Percentiles rank a stretch among this genome's conserved stretches.
These are phyloP conservation scores for Colletotrichum eleusines DNA, from an alignment of 2,329 filamentous ascomycete species.

Conservation along the genomic window DNA sequence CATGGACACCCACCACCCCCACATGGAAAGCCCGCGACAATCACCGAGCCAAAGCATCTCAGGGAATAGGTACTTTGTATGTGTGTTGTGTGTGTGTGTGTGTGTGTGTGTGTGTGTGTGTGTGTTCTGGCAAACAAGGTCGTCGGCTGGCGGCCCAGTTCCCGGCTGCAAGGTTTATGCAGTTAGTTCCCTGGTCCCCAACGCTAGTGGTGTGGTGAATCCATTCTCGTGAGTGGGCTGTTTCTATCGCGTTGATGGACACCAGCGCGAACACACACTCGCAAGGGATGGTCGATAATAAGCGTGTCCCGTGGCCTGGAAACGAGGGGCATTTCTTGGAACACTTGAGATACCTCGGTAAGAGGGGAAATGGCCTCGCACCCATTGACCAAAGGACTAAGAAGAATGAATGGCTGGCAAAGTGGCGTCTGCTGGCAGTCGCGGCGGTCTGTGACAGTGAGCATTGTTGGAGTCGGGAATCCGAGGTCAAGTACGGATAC, in stretches of 20 bases:
- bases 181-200: neutral
- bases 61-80: neutral
- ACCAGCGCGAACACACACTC: too few species aligned
- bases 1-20: slow-evolving; percentile 10
- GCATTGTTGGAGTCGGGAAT: slow-evolving; percentile 35
- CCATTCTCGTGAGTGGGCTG: neutral
- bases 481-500: too few species aligned
- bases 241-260: neutral
- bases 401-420: slow-evolving; percentile 7
- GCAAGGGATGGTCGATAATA: too few species aligned
- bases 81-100: neutral
- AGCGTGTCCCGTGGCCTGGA: slow-evolving; percentile 5
- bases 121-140: neutral
- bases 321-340: slow-evolving; percentile 20
- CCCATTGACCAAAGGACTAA: slow-evolving; percentile 8
- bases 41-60: slow-evolving; percentile 25
- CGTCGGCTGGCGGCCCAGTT: slow-evolving; percentile 16
- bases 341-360: slow-evolving; percentile 6
- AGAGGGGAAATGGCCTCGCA: too few species aligned
- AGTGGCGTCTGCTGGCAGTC: slow-evolving; percentile 31
- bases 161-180: slow-evolving; percentile 28
- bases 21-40: slow-evolving; percentile 22
- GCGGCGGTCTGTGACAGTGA: slow-evolving; percentile 35
- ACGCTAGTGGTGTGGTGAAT: neutral
- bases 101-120: neutral